Conservation (phyloP, 2,329 filamentous ascomycete species). For the Pseudocercospora pini-densiflorae region DNA sequence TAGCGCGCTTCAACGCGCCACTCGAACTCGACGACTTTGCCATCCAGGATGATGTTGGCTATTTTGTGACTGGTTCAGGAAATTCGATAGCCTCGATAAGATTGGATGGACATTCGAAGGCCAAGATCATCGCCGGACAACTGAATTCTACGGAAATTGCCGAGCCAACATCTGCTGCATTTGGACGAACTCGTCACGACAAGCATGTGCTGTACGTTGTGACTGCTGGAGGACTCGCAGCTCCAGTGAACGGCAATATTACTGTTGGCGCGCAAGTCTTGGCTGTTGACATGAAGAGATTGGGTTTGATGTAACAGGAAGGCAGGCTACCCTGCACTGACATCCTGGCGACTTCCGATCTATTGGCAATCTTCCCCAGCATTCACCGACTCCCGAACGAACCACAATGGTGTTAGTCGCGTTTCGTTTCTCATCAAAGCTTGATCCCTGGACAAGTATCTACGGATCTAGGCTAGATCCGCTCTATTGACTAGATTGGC, state of each 20-base stretch:
- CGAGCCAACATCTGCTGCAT: constrained; percentile 7
- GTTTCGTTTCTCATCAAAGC: no score
- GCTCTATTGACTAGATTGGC: no score
- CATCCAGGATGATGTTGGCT: background rate
- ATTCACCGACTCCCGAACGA: no score
- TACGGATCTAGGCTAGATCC: no score
- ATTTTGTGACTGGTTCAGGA: constrained; percentile 4
- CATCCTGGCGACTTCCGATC: no score
- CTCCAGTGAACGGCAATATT: constrained; percentile 1
- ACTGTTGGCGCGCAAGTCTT: constrained; percentile 8
- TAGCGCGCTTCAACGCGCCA: background rate
- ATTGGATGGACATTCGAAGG: background rate
- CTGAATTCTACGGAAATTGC: constrained; percentile 9
- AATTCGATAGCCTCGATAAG: background rate
- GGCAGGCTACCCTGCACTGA: no score
- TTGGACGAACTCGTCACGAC: background rate
- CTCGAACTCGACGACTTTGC: constrained; percentile 4
- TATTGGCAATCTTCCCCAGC: no score
- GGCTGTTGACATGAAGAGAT: constrained; percentile 8
- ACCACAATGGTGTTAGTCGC: no score
- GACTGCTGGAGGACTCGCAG: background rate
- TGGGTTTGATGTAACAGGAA: background rate
- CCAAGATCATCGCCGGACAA: background rate
- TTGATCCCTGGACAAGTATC: no score
- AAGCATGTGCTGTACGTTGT: background rate